Base-by-base conservation (phyloP, 2,329 filamentous ascomycete genomes). In the Trichoderma lentiforme region DNA sequence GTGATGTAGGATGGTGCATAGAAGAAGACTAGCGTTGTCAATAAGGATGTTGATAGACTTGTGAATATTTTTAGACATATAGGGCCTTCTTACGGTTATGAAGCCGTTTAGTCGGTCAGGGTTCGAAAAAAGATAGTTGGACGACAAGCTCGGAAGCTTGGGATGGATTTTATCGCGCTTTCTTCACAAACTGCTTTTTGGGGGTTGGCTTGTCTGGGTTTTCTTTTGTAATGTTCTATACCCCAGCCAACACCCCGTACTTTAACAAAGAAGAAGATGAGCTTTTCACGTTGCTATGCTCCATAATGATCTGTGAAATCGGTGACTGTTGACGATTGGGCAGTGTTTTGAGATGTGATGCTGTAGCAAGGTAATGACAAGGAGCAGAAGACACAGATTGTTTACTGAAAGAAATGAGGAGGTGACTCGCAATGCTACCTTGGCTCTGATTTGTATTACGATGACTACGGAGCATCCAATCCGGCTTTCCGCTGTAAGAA, bases 1-100 rank as follows among this genome's bases (percentile, higher is more conserved):
- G 24, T 14, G 39, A 43, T n/a, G 39, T 36, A 18, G 62, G 36
- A 53, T 24, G 47, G 47, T 53, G 47, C n/a, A 53, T 53, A 24
- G n/a, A 24, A 21, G 51, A 67, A 21, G 57, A 67, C 63, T 74
- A 71, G 57, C 69, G 34, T 39, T 71, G 71, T 71, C 62, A 62
- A 71, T 60, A 71, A 18, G 47, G 63, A 66, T 26, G n/a, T 30
- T 11, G 47, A 58, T 70, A 62, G 57, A 70, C n/a, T 32, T 61
- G 11, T 34, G 28, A 43, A 58, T 43, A 36, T 12, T 34, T 60
- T 69, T 36, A 62, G 67, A 70, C 67, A 53, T 69, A 28, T 70
- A 62, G 57, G 28, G 39, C 57, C 39, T 4, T 51, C 67, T 62
- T 53, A 62, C 67, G 28, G 30, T 43, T 47, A 32, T 36, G 57